Percentiles rank a stretch among this genome's conserved stretches.
Conservation (phyloP, 768 basidiomycete genomes). For the Dioszegia hungarica region DNA sequence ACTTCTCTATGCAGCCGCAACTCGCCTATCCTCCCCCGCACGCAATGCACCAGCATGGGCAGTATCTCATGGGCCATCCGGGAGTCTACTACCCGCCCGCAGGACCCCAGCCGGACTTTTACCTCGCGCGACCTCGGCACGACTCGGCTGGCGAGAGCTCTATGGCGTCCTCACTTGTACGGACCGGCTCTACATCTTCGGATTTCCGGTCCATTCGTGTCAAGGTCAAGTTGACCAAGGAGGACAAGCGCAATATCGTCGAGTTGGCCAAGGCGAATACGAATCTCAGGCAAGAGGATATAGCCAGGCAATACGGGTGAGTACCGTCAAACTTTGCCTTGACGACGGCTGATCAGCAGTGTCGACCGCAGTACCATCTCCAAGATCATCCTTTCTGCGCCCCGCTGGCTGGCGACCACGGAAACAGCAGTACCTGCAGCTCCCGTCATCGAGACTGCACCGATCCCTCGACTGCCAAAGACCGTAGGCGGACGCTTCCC, state of each 20-base stretch:
- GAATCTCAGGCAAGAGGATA: conserved; percentile 46
- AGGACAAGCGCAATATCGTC: conserved; percentile 47
- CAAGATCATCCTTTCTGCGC: conserved; percentile 43
- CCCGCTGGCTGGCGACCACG: conserved; percentile 45
- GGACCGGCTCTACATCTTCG: conserved; percentile 28
- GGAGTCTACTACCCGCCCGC: no score
- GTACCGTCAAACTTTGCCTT: conserved; percentile 7
- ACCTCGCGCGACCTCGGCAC: no score
- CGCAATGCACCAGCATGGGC: no score
- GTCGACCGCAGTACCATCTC: conserved; percentile 47
- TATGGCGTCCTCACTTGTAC: conserved; percentile 14
- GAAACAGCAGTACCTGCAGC: no score
- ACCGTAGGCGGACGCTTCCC: conserved; percentile 43
- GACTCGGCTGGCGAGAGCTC: no score
- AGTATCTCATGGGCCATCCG: no score
- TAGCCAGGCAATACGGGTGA: conserved; percentile 44
- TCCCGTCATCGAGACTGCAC: no score
- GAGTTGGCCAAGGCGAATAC: conserved; percentile 39
- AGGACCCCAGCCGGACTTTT: no score
- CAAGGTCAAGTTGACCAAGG: conserved; percentile 46
- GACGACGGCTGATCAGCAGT: conserved; percentile 15
- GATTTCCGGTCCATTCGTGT: conserved; percentile 25
- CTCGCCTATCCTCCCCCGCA: no score
- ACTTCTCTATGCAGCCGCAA: no score
- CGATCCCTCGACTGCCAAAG: conserved; percentile 33